Evolutionary conservation across 2,329 filamentous ascomycete genomes (phyloP).

Genomic region (Alternaria arbusti): DNA sequence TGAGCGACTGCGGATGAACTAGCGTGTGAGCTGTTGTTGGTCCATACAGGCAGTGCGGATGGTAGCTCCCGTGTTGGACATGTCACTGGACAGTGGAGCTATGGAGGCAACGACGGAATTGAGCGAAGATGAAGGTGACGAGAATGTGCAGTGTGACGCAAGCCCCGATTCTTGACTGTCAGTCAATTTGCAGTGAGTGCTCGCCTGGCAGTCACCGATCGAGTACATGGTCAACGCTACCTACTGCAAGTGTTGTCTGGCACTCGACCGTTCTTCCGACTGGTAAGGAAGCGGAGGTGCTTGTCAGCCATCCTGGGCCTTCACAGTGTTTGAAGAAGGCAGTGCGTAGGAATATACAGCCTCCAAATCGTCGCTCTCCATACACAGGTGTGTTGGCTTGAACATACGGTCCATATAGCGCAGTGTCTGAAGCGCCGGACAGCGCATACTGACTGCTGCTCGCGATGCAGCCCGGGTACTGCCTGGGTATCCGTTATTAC

Average conservation of each 20-base stretch:
- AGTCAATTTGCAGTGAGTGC: background rate
- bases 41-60: background rate
- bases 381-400: background rate
- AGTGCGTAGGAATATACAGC: background rate
- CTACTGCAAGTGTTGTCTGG: background rate
- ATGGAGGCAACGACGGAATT: background rate
- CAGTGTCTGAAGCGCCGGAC: background rate
- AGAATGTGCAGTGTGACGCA: background rate
- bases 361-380: background rate
- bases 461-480: background rate
- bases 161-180: background rate
- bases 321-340: background rate
- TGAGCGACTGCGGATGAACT: background rate
- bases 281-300: background rate
- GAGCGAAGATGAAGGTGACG: background rate
- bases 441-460: background rate
- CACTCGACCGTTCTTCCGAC: background rate
- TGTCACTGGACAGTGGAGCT: background rate
- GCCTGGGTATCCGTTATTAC: background rate
- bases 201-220: background rate
- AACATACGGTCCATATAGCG: background rate
- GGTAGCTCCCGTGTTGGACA: background rate
- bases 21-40: background rate
- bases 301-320: background rate
- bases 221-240: background rate